Base-by-base conservation (phyloP, 1,284 basidiomycete species). In the Testicularia cyperi region DNA sequence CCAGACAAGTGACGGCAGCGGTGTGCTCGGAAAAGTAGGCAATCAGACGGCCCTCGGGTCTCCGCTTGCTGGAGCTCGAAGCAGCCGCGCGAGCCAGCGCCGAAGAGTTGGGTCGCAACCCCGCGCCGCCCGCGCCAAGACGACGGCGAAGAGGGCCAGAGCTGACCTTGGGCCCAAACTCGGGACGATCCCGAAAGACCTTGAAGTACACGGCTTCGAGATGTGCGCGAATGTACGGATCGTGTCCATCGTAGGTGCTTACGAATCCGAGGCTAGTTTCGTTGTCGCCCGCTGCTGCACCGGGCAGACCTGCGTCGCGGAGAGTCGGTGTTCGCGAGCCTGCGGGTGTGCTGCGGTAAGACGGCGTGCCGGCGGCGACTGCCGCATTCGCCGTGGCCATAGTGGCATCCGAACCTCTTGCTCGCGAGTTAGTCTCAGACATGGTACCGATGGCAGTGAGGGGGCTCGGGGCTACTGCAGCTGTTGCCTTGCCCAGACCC, bases 1-100 rank as follows among this genome's bases (percentile, higher is more conserved):
- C 86, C 14, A 98, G 80, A 2, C 85, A 83, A 1, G 87, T 90
- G 51, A 98, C 81, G 1, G 64, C 44, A 21, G 44, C 65, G 8
- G 63, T 52, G 40, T 74, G 71, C 40, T 76, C 89, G 16, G 83
- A 66, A 40, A 75, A 70, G 34, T 68, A 72, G 0, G 72, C 68
- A 21, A 76, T 56, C 12, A 76, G 46, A 20, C 63, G 55, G 27
- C 72, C 74, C 24, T 71, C 68, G 1, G 73, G 73, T 18, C 68
- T 46, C 8, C 55, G 54, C 28, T 71, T 68, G 51, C 65, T 69
- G 12, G 49, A 41, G 36, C 39, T 52, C 26, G 67, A 48, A 14
- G 32, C 30, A 4, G 62, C 40, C 3, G 42, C 44, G 21, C 57
- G 52, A 8, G 47, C 36, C 16, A 58, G 36, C 9, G 38, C 25